phyloP scores from a whole-genome alignment of 2,329 filamentous ascomycete genomes.

The Drechslerella dactyloides region DNA sequence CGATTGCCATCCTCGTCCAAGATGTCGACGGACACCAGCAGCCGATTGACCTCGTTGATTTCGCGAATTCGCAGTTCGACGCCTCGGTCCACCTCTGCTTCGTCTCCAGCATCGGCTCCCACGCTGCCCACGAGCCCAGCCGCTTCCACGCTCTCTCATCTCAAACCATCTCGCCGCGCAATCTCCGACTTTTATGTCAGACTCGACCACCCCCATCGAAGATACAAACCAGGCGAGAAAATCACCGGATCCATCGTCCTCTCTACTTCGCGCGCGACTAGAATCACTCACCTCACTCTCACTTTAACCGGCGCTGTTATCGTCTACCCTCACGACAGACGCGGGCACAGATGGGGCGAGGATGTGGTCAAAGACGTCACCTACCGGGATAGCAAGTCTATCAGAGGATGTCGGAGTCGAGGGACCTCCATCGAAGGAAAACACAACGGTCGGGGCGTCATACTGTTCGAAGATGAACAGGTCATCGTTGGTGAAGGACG shows the following conservation, averaged over 20 bases:
- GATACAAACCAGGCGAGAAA: constrained; percentile 76
- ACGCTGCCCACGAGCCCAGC: constrained; percentile 19
- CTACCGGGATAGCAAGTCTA: constrained; percentile 58
- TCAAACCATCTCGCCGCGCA: constrained; percentile 64
- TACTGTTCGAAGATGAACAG: constrained; percentile 81
- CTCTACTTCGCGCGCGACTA: constrained; percentile 73
- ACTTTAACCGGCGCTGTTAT: constrained; percentile 79
- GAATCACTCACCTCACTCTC: constrained; percentile 80
- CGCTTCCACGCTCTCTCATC: constrained; percentile 26
- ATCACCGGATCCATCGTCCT: constrained; percentile 76
- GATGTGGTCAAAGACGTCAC: constrained; percentile 61
- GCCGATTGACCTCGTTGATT: constrained; percentile 37
- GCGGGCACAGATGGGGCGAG: constrained; percentile 60
- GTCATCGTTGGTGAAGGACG: constrained; percentile 79
- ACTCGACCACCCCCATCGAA: constrained; percentile 76
- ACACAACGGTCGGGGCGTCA: constrained; percentile 76
- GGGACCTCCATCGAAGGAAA: constrained; percentile 64
- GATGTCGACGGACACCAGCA: constrained; percentile 30
- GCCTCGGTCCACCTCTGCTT: constrained; percentile 26
- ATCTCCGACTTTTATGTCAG: constrained; percentile 79
- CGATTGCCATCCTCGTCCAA: constrained; percentile 15
- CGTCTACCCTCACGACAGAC: constrained; percentile 72
- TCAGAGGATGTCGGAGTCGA: constrained; percentile 55
- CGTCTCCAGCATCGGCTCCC: constrained; percentile 16
- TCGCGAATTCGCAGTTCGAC: constrained; percentile 43